Conservation (phyloP, 2,329 filamentous ascomycete genomes). For the Pseudogymnoascus sp. region DNA sequence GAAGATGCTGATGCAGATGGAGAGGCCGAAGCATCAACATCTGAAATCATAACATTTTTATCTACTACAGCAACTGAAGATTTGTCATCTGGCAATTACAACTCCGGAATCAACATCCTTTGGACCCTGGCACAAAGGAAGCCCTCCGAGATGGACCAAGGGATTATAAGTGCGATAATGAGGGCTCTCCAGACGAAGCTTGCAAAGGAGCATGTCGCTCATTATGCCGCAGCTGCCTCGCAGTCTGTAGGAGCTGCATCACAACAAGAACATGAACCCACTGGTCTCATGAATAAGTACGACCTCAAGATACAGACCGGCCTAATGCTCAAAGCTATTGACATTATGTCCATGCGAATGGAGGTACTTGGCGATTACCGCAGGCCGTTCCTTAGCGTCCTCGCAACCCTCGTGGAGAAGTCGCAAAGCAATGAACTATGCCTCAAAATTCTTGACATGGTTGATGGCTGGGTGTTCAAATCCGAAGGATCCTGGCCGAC, state of each 20-base stretch:
- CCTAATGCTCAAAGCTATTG: constrained; percentile 90
- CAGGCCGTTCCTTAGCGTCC: constrained; percentile 85
- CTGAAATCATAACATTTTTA: constrained; percentile 79
- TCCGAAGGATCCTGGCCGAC: constrained; percentile 94
- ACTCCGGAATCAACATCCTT: constrained; percentile 83
- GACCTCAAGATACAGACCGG: constrained; percentile 85
- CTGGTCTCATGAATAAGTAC: constrained; percentile 58
- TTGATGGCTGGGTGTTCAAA: constrained; percentile 92
- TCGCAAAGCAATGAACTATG: constrained; percentile 81
- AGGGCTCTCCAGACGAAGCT: constrained; percentile 88
- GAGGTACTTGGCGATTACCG: constrained; percentile 84
- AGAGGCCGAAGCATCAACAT: constrained; percentile 70
- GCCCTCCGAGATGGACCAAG: constrained; percentile 79
- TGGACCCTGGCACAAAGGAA: constrained; percentile 86
- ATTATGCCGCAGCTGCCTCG: constrained; percentile 52
- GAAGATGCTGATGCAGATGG: constrained; percentile 76
- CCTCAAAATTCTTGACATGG: constrained; percentile 86
- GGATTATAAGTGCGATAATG: constrained; percentile 73
- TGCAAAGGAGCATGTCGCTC: constrained; percentile 84
- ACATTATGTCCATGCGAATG: constrained; percentile 87
- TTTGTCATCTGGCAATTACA: constrained; percentile 70
- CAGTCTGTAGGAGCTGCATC: constrained; percentile 35
- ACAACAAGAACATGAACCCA: constrained; percentile 41
- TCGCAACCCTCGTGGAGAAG: constrained; percentile 92
- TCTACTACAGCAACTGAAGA: constrained; percentile 83